These are phyloP conservation scores for Phtheirospermum japonicum DNA, from an alignment of 257 asterid genomes.

Conservation along the genomic window DNA sequence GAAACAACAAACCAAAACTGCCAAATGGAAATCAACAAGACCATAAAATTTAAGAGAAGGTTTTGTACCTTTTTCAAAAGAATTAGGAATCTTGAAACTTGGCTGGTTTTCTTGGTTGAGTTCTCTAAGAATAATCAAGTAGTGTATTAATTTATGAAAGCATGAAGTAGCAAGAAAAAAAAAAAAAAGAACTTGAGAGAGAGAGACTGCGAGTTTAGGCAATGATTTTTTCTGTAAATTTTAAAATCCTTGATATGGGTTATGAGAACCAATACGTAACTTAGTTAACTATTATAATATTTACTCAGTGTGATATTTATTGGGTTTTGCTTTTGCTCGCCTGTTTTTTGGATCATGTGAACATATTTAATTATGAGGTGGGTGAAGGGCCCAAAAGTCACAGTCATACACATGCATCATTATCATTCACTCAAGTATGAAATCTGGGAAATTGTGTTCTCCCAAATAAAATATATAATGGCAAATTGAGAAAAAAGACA, in stretches of 20 bases:
- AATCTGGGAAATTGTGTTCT: constrained; percentile 26
- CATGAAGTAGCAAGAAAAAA: no score
- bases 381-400: constrained; percentile 45
- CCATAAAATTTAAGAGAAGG: no score
- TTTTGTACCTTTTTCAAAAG: constrained; percentile 27
- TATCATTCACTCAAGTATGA: constrained; percentile 23
- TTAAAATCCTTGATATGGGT: constrained; percentile 26
- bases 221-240: constrained; percentile 19
- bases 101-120: constrained; percentile 10
- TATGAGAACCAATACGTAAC: constrained; percentile 34
- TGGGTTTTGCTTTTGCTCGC: constrained; percentile 24
- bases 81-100: constrained; percentile 28
- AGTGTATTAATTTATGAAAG: neutral
- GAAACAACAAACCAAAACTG: constrained; percentile 14
- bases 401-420: constrained; percentile 48
- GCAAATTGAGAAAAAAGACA: neutral
- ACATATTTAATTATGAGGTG: constrained; percentile 31
- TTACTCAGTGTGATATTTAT: neutral
- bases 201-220: constrained; percentile 20
- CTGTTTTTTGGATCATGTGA: constrained; percentile 54
- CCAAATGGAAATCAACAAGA: no score
- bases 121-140: neutral
- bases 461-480: neutral
- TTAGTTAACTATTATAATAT: neutral
- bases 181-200: neutral